phyloP scores from a whole-genome alignment of 2,329 filamentous ascomycete species.

The Pseudocercospora pini-densiflorae region DNA sequence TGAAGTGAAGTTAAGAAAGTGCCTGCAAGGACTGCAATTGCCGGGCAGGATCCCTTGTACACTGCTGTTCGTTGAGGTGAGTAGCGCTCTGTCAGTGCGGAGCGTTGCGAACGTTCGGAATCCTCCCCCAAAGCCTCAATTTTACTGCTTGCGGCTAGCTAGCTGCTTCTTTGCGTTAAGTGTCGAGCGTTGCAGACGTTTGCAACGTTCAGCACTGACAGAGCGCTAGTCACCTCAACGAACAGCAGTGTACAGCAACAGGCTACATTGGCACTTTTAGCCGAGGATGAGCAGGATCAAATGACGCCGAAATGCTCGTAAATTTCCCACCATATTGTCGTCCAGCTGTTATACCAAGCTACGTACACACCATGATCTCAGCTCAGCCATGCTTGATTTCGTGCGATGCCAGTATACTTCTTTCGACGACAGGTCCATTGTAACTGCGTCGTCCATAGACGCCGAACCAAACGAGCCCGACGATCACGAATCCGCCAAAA shows the following conservation, averaged over 20 bases:
- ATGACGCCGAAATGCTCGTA: no score
- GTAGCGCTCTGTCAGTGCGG: background rate
- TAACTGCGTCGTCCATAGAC: conserved; percentile 10
- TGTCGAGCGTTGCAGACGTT: no score
- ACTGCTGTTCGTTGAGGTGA: background rate
- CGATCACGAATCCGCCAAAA: conserved; percentile 25
- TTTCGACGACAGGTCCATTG: conserved; percentile 17
- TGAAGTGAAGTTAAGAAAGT: background rate
- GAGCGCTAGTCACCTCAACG: background rate
- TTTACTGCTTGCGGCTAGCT: no score
- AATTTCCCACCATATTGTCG: no score
- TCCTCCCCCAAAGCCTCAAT: no score
- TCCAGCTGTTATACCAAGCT: no score
- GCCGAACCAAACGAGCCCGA: conserved; percentile 20
- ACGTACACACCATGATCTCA: no score
- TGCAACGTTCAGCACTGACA: no score
- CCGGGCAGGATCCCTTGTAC: background rate
- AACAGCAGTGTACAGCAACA: background rate
- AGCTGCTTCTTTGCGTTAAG: no score
- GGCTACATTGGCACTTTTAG: background rate
- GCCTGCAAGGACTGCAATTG: conserved; percentile 1
- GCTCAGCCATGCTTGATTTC: background rate
- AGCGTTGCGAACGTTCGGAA: no score
- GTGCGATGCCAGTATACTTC: background rate
- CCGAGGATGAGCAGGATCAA: background rate